phyloP scores from a whole-genome alignment of 2,329 filamentous ascomycete genomes.

The Hymenoscyphus linearis region DNA sequence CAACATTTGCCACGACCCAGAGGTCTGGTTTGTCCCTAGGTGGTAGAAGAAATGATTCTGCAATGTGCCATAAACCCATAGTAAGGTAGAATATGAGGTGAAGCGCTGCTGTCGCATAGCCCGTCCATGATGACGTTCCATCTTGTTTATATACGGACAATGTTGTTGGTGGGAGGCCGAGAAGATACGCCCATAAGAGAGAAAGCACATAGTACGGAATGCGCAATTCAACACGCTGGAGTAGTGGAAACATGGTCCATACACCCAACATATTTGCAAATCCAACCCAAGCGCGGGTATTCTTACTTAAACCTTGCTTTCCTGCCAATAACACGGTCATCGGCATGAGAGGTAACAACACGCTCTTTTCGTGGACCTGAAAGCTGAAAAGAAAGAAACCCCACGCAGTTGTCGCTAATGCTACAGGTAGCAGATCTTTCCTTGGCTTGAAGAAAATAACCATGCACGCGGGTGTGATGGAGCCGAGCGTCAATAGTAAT shows the following conservation, averaged over 20 bases:
- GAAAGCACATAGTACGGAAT: slow-evolving; percentile 83
- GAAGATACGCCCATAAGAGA: slow-evolving; percentile 83
- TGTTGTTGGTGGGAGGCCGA: slow-evolving; percentile 78
- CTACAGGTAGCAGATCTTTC: slow-evolving; percentile 71
- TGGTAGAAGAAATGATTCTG: slow-evolving; percentile 62
- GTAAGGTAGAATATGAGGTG: slow-evolving; percentile 71
- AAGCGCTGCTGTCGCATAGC: slow-evolving; percentile 58
- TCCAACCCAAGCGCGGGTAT: slow-evolving; percentile 84
- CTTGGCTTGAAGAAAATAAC: slow-evolving; percentile 75
- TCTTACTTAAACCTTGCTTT: slow-evolving; percentile 69
- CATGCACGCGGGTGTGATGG: slow-evolving; percentile 73
- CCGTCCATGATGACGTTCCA: slow-evolving; percentile 40
- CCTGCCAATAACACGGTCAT: slow-evolving; percentile 85
- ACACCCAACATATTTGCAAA: slow-evolving; percentile 85
- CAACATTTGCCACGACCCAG: slow-evolving; percentile 89
- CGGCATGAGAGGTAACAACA: slow-evolving; percentile 83
- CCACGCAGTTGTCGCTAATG: slow-evolving; percentile 83
- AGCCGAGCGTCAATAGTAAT: slow-evolving; percentile 65
- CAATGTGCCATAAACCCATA: slow-evolving; percentile 78
- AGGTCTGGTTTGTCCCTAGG: slow-evolving; percentile 80
- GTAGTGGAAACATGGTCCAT: slow-evolving; percentile 91
- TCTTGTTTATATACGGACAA: slow-evolving; percentile 61
- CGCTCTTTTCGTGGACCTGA: slow-evolving; percentile 97
- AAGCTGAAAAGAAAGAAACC: slow-evolving; percentile 97
- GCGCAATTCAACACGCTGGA: slow-evolving; percentile 76